Evolutionary conservation across 805 yeast species (phyloP), one percentile per base, ranked within the genome.

Genomic region (Teunomyces pallodes): DNA sequence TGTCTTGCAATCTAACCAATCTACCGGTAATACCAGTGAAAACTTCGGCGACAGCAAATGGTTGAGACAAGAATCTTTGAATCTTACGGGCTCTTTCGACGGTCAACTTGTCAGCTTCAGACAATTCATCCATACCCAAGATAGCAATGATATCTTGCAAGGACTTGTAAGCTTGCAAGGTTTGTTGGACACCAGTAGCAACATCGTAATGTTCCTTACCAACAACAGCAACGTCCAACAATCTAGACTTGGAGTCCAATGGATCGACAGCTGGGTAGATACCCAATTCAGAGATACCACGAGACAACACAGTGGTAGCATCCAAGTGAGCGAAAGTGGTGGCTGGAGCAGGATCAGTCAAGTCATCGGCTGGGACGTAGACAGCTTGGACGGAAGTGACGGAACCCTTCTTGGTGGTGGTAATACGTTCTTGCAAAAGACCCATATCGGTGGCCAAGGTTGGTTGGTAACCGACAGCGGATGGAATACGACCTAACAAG

Each of bases 191-290:
- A 67, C 77, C 70, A 64, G 96, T 80, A 58, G 99, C 99, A 74
- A 87, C 90, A 64, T 86, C 87, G 81, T 94, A 94, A 82, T 94
- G 99, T 82, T 94, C 99, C 79, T 90, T 87, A 78, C 99, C 99
- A 66, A 94, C 97, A 70, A 94, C 94, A 58, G 96, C 69, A 69
- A 86, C 96, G 75, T 94, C 99, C 74, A 94, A 86, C 75, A 94
- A 87, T 86, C 99, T 90, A 55, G 98, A 94, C 80, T 87, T 92
- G 72, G 99, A 94, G 81, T 92, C 99, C 76, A 94, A 87, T 71
- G 99, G 99, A 81, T 94, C 99, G 83, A 94, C 99, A 72, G 99
- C 99, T 74, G 99, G 99, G 90, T 94, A 94, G 76, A 94, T 94
- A 91, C 98, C 98, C 78, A 94, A 84, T 83, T 94, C 99, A 55